phyloP scores from a whole-genome alignment of 441 rosid genomes.

The Pelargonium myrrhifolium region DNA sequence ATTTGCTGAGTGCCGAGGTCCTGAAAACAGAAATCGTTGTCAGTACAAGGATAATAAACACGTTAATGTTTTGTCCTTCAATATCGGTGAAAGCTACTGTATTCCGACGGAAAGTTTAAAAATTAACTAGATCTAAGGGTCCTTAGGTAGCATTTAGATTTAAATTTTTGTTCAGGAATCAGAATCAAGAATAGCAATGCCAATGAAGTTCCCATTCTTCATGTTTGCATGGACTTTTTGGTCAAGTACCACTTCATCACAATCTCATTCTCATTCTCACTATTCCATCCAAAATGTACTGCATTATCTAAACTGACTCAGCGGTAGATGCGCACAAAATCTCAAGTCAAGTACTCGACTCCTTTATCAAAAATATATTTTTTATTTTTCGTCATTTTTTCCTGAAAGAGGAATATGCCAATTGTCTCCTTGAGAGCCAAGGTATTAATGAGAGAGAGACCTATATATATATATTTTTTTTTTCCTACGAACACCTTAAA shows the following conservation, averaged over 20 bases:
- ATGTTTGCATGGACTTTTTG: no score
- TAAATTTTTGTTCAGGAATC: no score
- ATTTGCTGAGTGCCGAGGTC: slow-evolving; percentile 28
- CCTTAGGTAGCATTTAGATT: no score
- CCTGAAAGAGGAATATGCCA: background rate
- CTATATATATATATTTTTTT: background rate
- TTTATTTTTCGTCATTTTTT: no score
- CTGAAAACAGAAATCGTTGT: slow-evolving; percentile 25
- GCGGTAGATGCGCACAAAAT: background rate
- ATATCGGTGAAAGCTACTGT: background rate
- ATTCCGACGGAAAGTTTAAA: background rate
- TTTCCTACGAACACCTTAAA: background rate
- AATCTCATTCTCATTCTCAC: no score
- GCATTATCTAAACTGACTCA: no score
- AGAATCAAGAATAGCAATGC: no score
- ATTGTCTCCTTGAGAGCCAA: background rate
- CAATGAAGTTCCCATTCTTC: no score
- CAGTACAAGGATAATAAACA: slow-evolving; percentile 12
- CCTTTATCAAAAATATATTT: slow-evolving; percentile 1
- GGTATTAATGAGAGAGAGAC: background rate
- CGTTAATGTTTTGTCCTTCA: no score
- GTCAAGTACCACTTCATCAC: no score
- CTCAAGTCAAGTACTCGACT: background rate
- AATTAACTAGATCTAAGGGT: no score
- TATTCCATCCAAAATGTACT: background rate